phyloP scores from a whole-genome alignment of 495 filamentous ascomycete genomes.

The Eremomyces bilateralis region DNA sequence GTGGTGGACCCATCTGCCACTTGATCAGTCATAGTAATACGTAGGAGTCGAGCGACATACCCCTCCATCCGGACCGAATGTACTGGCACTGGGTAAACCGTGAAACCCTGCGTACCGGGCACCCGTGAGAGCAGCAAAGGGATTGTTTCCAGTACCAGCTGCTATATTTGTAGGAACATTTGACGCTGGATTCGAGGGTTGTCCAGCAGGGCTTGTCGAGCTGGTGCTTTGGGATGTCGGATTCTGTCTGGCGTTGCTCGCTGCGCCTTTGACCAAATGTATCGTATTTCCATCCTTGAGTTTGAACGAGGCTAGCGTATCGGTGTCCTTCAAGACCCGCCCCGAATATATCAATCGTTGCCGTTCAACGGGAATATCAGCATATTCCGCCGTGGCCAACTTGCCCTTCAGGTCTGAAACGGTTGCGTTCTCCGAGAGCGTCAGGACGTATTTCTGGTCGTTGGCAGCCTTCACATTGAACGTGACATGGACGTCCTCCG shows the following conservation, averaged over 20 bases:
- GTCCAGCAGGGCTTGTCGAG: slow-evolving; percentile 15
- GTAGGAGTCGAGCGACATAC: slow-evolving; percentile 34
- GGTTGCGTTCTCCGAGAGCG: slow-evolving; percentile 50
- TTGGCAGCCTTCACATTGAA: slow-evolving; percentile 86
- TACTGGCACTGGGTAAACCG: slow-evolving; percentile 63
- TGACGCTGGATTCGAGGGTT: slow-evolving; percentile 27
- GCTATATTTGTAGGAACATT: slow-evolving; percentile 78
- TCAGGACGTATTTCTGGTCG: slow-evolving; percentile 65
- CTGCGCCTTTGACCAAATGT: slow-evolving; percentile 87
- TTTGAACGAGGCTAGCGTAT: slow-evolving; percentile 69
- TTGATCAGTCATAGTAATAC: slow-evolving; percentile 14
- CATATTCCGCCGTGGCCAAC: slow-evolving; percentile 56
- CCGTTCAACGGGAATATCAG: slow-evolving; percentile 61
- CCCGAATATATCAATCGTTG: slow-evolving; percentile 96
- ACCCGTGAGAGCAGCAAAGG: slow-evolving; percentile 74
- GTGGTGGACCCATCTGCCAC: slow-evolving; percentile 70
- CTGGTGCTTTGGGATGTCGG: slow-evolving; percentile 29
- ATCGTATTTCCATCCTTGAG: slow-evolving; percentile 91
- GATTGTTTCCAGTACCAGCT: slow-evolving; percentile 71
- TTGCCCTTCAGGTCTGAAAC: slow-evolving; percentile 78
- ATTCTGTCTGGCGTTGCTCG: slow-evolving; percentile 59
- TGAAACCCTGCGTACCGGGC: slow-evolving; percentile 86
- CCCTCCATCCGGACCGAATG: slow-evolving; percentile 93
- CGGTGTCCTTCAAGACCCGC: slow-evolving; percentile 81
- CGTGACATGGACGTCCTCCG: no score